Conservation (phyloP, 495 filamentous ascomycete genomes). For the Aspergillus egyptiacus region DNA sequence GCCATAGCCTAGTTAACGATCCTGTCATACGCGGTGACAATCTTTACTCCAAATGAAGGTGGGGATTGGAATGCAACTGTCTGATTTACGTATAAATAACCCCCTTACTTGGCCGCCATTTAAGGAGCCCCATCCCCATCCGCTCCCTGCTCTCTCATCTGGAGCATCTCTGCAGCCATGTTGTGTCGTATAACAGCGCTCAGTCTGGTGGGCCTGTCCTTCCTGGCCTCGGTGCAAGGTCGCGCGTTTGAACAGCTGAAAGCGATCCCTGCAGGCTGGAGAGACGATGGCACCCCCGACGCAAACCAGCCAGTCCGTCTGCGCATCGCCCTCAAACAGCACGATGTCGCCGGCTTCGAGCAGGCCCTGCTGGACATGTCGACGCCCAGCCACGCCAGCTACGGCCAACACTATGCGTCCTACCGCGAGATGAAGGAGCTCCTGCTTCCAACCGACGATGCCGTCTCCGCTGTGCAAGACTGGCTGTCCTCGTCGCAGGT, state of each 20-base stretch:
- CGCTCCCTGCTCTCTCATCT: no score
- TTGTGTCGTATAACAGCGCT: slow-evolving; percentile 26
- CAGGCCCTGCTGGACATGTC: slow-evolving; percentile 53
- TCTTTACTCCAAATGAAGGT: no score
- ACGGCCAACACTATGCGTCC: slow-evolving; percentile 56
- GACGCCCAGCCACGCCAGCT: slow-evolving; percentile 52
- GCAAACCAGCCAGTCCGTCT: slow-evolving; percentile 31
- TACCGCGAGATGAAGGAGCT: slow-evolving; percentile 51
- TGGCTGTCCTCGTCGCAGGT: slow-evolving; percentile 48
- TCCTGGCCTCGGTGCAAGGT: slow-evolving; percentile 30
- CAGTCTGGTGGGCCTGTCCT: slow-evolving; percentile 39
- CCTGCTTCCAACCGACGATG: slow-evolving; percentile 45
- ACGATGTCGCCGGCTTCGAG: slow-evolving; percentile 55
- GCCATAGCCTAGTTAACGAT: no score
- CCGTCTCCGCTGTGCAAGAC: slow-evolving; percentile 39
- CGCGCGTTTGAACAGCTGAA: slow-evolving; percentile 36
- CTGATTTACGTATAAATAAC: no score
- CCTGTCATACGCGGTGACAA: no score
- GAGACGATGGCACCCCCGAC: slow-evolving; percentile 25
- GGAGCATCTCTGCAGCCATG: slow-evolving; percentile 20
- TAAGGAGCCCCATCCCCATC: no score
- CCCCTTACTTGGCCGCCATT: no score
- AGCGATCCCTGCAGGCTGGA: slow-evolving; percentile 38
- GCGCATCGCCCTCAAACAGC: slow-evolving; percentile 50
- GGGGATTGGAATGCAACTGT: no score